Base-by-base conservation (phyloP, 1,284 basidiomycete species). In the Dichomitus squalens region DNA sequence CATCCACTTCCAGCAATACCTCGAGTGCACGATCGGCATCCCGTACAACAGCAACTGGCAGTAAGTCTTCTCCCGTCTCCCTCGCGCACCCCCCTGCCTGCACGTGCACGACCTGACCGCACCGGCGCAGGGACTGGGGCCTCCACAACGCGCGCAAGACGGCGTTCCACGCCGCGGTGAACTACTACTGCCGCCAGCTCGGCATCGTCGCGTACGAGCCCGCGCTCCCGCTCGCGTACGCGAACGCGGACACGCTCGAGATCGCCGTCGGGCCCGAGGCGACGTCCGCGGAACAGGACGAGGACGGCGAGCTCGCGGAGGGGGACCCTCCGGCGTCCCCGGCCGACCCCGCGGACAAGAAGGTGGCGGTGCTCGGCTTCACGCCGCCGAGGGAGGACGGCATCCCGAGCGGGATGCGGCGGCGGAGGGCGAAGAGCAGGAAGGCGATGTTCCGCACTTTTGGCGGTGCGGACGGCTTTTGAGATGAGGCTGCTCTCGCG, bases 121-220 rank as follows among this genome's bases (percentile, higher is more conserved):
- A 23, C 1, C 23, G 8, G 12, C 25, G 12, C 20, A 59, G 71
- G 74, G 85, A 91, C 69, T 91, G 88, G 88, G 81, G 82, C 33
- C 71, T 86, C 25, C 81, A 79, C 21, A 75, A 76, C 55, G 71
- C 79, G 18, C 82, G 88, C 47, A 83, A 80, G 66, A 90, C 89
- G 2, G 86, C 88, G 3, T 92, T 92, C 76, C 83, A 89, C 66
- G 87, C 87, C 5, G 90, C 89, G 1, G 84, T 85, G 23, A 83
- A 89, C 62, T 80, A 87, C 66, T 90, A 87, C 70, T 86, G 81
- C 65, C 79, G 76, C 51, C 82, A 88, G 67, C 80, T 91, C 8
- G 86, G 82, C 35, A 90, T 92, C 65, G 73, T 73, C 25, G 82
- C 80, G 63, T 78, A 76, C 69, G 79, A 82, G 66, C 79, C 88